Base-by-base conservation (phyloP, 495 filamentous ascomycete species). In the Bryoglossum gracile region DNA sequence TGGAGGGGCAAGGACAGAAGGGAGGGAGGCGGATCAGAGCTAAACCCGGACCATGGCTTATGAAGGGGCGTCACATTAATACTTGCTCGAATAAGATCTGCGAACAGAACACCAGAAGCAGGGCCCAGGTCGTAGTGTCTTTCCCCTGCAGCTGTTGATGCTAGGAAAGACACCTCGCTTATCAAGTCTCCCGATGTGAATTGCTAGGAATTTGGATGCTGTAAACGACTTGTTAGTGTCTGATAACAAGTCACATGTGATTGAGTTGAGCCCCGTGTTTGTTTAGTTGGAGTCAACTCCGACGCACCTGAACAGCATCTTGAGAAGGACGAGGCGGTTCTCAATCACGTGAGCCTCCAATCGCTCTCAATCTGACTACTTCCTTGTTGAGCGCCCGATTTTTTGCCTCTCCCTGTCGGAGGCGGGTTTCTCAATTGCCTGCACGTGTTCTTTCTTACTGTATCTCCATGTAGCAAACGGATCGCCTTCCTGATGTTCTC, bases 101-200 rank as follows among this genome's bases (percentile, higher is more conserved):
- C 60, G 42, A 62, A 55, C 19, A 58, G 45, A 9, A 62, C 30
- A 9, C 60, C 60, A 44, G 51, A 55, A 0, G 60, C 40, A 17
- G 57, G 53, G 1, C 60, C 60, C 8, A 62, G 49, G 38, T n/a
- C n/a, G n/a, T 58, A 62, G 23, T 60, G 50, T 14, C 51, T 46
- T 22, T 62, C 57, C 4, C 60, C 60, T 1, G 54, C 60, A 2
- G 57, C 60, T 14, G 42, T 40, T 11, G 43, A 54, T 4, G 60
- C 59, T 3, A 62, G 57, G 42, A 62, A 62, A 8, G 60, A 60
- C 1, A 62, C 54, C 33, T 62, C 60, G 24, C 60, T 55, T 10
- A 50, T 48, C 9, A 62, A 46, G 32, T 60, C 60, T 19, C n/a
- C n/a, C n/a, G n/a, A n/a, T n/a, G n/a, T n/a, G n/a, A n/a, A n/a